A percentile compares a stretch with the other conserved stretches of the same genome.
phyloP scores from a whole-genome alignment of 768 basidiomycete species.

The Lentinula sp. region DNA sequence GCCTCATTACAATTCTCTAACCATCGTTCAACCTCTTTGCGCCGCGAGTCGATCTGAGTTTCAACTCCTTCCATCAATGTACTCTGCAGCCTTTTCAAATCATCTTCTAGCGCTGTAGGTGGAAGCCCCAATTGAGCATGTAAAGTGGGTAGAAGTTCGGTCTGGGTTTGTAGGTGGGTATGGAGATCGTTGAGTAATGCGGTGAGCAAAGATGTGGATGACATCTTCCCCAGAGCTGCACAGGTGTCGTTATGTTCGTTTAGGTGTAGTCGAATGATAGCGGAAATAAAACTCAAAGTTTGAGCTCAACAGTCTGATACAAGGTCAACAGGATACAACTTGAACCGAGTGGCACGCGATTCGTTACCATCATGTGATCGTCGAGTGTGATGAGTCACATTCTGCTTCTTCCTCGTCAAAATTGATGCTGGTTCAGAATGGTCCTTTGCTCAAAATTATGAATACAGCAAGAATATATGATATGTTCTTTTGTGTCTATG shows the following conservation, averaged over 20 bases:
- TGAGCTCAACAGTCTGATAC: background rate
- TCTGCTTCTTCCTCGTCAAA: no score
- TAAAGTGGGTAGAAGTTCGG: constrained; percentile 73
- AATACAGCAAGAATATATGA: no score
- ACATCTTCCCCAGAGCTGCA: constrained; percentile 6
- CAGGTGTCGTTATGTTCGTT: background rate
- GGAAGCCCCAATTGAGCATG: constrained; percentile 85
- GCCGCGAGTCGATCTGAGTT: constrained; percentile 57
- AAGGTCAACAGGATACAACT: background rate
- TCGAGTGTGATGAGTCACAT: no score
- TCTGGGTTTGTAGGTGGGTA: constrained; percentile 73
- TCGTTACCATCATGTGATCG: background rate
- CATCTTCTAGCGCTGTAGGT: constrained; percentile 72
- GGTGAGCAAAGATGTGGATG: constrained; percentile 40
- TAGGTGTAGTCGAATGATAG: background rate
- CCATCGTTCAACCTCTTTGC: constrained; percentile 77
- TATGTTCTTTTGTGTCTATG: background rate
- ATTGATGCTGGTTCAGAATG: no score
- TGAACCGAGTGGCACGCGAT: background rate
- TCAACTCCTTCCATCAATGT: constrained; percentile 75
- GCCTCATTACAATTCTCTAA: constrained; percentile 53
- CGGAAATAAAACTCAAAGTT: background rate
- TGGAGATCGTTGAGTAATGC: constrained; percentile 73
- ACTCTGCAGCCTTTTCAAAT: constrained; percentile 66
- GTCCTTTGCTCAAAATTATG: no score